Evolutionary conservation across 257 asterid species (phyloP), one percentile per base, ranked within the genome.

Genomic region (Solanum dulcamara): DNA sequence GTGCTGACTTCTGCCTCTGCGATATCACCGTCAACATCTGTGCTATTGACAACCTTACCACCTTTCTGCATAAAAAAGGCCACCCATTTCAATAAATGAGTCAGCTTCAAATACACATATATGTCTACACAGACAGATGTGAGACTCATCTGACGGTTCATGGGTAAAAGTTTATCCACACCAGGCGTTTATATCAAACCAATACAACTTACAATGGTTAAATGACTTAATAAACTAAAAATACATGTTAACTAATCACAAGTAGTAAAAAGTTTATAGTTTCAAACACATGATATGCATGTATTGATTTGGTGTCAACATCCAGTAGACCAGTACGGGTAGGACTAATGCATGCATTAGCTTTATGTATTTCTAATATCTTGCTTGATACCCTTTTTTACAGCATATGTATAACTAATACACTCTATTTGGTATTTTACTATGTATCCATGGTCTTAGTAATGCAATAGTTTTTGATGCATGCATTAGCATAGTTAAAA

Each of bases 1-100:
- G 86, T 4, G 92, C 96, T 17, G 90, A 2, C 80, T 93, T 93
- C 88, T 93, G 95, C 92, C 90, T 68, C 48, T 68, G 79, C 4
- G 28, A 68, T 68, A 68, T 68, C 79, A 68, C 79, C 7, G 79
- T 68, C 48, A 68, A 68, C 42, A 68, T 48, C 48, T 68, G 79
- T 35, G 79, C 79, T 33, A 68, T 38, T 6, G 96, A 92, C 66
- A 91, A 83, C 81, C 96, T 89, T 68, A 92, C 96, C 17, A 93
- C 88, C 86, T 94, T 94, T 80, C 89, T 89, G 89, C 88, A 55
- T 0, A 7, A 20, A 33, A 59, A 40, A 4, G 35, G 35, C 33
- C 10, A 68, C 6, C 9, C 79, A n/a, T 18, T 28, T 18, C 38
- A 38, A 81, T 26, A 20, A 53, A 28, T 71, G 44, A 33, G 48